Percentiles rank a stretch among this genome's conserved stretches.
These are phyloP conservation scores for Nelumbo lutea DNA, from an alignment of 164 flowering plant species.

Conservation along the genomic window DNA sequence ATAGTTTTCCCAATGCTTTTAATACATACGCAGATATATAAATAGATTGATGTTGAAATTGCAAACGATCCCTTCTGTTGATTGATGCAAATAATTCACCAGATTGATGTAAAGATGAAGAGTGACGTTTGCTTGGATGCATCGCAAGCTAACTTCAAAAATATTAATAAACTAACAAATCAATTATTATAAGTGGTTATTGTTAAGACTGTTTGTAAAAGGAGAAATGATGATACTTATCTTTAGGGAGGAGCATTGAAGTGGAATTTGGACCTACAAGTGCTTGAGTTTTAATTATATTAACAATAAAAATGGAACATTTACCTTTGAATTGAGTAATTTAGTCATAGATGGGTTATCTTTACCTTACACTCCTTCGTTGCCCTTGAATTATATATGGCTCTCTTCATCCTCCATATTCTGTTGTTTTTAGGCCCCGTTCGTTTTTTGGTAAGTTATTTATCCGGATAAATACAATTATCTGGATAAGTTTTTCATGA, in stretches of 20 bases:
- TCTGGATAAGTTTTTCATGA: too few species aligned
- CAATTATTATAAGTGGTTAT: slow-evolving; percentile 28
- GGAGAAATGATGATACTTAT: slow-evolving; percentile 54
- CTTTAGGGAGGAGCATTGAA: slow-evolving; percentile 76
- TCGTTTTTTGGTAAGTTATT: too few species aligned
- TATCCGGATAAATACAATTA: too few species aligned
- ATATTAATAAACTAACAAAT: slow-evolving; percentile 36
- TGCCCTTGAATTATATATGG: background rate
- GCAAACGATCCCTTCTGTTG: slow-evolving; percentile 27
- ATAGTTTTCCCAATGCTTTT: background rate
- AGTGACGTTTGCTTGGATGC: slow-evolving; percentile 64
- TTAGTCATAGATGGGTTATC: slow-evolving; percentile 39
- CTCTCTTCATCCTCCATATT: background rate
- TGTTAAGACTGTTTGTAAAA: slow-evolving; percentile 15
- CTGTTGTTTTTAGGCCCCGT: too few species aligned
- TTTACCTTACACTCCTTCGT: slow-evolving; percentile 18
- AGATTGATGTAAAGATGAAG: slow-evolving; percentile 44
- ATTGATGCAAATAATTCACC: slow-evolving; percentile 66
- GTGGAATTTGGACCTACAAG: slow-evolving; percentile 4
- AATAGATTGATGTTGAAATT: slow-evolving; percentile 1
- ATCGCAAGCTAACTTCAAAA: slow-evolving; percentile 56
- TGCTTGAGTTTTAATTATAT: slow-evolving; percentile 8
- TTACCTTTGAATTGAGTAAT: slow-evolving; percentile 13
- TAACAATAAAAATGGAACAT: background rate
- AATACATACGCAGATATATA: slow-evolving; percentile 14